Percentiles rank a stretch among this genome's conserved stretches.
Conservation (phyloP, 441 rosid species). For the Kokia cookei region DNA sequence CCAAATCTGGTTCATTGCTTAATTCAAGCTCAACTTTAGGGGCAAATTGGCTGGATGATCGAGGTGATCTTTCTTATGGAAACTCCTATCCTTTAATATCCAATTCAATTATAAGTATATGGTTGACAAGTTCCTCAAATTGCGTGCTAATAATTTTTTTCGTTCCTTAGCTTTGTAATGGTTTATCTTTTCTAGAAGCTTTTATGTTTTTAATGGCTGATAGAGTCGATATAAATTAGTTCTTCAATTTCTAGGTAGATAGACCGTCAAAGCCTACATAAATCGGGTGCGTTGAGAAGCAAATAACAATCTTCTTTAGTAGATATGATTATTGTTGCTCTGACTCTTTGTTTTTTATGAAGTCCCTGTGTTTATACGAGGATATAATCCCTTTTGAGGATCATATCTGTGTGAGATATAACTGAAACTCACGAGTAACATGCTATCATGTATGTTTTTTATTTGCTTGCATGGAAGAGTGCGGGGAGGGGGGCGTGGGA, state of each 20-base stretch:
- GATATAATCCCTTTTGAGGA: too few relatives aligned
- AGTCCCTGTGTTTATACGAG: not conserved
- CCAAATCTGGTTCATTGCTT: not conserved
- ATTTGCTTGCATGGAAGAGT: too few relatives aligned
- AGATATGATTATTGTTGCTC: not conserved
- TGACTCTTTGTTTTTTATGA: not conserved
- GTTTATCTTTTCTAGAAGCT: not conserved
- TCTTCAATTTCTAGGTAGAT: not conserved
- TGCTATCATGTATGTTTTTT: too few relatives aligned
- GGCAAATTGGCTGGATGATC: not conserved
- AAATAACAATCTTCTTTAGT: not conserved
- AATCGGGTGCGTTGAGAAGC: not conserved
- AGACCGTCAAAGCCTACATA: not conserved
- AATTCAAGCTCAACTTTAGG: not conserved
- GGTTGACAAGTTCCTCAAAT: not conserved
- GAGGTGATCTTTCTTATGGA: slow-evolving; percentile 16
- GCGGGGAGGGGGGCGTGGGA: too few relatives aligned
- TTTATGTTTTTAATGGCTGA: not conserved
- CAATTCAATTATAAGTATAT: not conserved
- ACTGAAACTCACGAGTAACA: too few relatives aligned
- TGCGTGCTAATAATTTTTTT: not conserved
- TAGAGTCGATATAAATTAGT: not conserved
- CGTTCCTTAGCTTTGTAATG: not conserved
- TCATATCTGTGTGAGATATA: not conserved
- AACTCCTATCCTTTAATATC: not conserved